Evolutionary conservation across 768 basidiomycete species (phyloP).

Genomic region (Suillus paluster): DNA sequence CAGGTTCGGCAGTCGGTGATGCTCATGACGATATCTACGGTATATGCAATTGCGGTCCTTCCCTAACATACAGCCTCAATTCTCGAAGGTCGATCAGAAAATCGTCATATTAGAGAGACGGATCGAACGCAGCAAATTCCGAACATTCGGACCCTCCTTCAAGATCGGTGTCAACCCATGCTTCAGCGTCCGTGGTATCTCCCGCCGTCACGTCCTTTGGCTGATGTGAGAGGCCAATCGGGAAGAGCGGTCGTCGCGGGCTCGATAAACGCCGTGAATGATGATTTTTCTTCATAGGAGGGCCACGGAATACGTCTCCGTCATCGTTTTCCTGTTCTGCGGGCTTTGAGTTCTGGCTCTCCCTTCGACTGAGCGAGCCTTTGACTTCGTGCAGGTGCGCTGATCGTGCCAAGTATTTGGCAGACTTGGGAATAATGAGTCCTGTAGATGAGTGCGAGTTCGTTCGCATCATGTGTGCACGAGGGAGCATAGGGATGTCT

Average conservation of each 20-base stretch:
- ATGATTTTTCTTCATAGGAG: neutral
- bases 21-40: neutral
- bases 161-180: constrained; percentile 46
- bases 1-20: neutral
- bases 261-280: constrained; percentile 1
- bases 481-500: constrained; percentile 32
- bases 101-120: neutral
- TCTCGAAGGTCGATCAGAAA: constrained; percentile 4
- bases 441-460: constrained; percentile 41
- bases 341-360: constrained; percentile 15
- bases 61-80: neutral
- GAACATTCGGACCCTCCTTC: constrained; percentile 33
- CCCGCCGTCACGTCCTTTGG: constrained; percentile 5
- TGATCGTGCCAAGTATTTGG: constrained; percentile 63
- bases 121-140: constrained; percentile 18
- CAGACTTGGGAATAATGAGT: constrained; percentile 40
- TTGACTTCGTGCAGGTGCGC: constrained; percentile 74
- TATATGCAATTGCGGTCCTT: neutral
- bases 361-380: constrained; percentile 15
- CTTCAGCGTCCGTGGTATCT: constrained; percentile 28
- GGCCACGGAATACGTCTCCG: constrained; percentile 23
- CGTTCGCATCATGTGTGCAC: constrained; percentile 48
- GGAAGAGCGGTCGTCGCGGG: constrained; percentile 15
- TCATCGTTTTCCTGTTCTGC: constrained; percentile 16
- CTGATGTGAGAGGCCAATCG: constrained; percentile 8